Base-by-base conservation (phyloP, 208 protist species). In the Porcisia deanei region DNA sequence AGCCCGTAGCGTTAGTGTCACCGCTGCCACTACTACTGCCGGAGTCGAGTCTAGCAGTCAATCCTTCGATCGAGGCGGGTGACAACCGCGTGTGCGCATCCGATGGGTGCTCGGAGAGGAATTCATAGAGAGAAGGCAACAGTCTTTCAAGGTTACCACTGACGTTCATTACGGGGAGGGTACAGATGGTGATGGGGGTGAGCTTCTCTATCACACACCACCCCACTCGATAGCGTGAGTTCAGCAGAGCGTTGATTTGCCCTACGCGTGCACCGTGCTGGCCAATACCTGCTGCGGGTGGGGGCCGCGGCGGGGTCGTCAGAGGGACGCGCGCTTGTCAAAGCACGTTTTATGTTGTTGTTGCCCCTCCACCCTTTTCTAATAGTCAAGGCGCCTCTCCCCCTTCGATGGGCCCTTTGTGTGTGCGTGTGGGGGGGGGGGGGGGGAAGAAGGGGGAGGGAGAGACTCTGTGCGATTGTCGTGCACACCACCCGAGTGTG, bases 101-200 rank as follows among this genome's bases (percentile, higher is more conserved):
- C 14, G 30, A 43, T 20, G 60, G 59, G 14, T 81, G 71, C 18
- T 18, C 60, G 16, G 76, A 82, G 45, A 92, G 84, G 70, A 89
- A 84, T 0, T 66, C 69, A n/a, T 81, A 70, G 64, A 93, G 66
- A 43, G 77, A 71, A 4, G 89, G 89, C 41, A 93, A 81, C 59
- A 93, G 78, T 39, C 80, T 55, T 52, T 88, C 86, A 22, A 90
- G 70, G 39, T 57, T 68, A 0, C 76, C 41, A 55, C 61, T 80
- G 6, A n/a, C 61, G 47, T 41, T 73, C 65, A 81, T 73, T 57
- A 67, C 52, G 67, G 71, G 55, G 71, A 25, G 41, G 34, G 59
- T 54, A 30, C n/a, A n/a, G 30, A 25, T 7, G 34, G 53, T 20
- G 54, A 34, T 54, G 47, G 7, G 18, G 53, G 22, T 20, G 25